Evolutionary conservation across 371 early-diverging fungal genomes (phyloP).

Genomic region (Mucor plumbeus): DNA sequence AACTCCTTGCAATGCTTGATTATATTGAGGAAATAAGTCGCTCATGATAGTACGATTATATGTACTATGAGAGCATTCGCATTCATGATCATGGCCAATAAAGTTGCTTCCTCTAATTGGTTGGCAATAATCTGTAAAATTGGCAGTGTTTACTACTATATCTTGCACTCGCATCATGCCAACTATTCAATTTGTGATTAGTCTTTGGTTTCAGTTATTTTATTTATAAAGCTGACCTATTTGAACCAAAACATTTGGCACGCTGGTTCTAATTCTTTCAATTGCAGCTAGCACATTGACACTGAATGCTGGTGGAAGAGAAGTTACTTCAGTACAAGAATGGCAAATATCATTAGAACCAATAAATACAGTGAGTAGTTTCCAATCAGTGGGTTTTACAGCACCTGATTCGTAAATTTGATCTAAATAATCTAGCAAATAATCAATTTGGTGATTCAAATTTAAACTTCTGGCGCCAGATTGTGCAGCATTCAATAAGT

Average conservation of each 20-base stretch:
- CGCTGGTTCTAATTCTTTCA: conserved; percentile 34
- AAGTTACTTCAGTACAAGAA: conserved; percentile 44
- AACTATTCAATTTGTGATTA: conserved; percentile 21
- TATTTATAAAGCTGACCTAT: conserved; percentile 28
- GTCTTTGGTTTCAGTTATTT: not conserved
- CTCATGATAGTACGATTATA: conserved; percentile 45
- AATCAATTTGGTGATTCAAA: conserved; percentile 48
- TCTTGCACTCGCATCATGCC: conserved; percentile 44
- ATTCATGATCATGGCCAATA: conserved; percentile 50
- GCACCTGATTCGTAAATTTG: conserved; percentile 32
- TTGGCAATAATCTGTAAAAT: conserved; percentile 34
- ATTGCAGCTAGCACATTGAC: conserved; percentile 42
- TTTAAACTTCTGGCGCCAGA: conserved; percentile 54
- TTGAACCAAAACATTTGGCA: conserved; percentile 43
- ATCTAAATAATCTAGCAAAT: conserved; percentile 38
- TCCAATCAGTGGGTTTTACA: conserved; percentile 61
- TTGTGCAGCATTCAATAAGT: conserved; percentile 54
- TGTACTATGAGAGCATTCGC: conserved; percentile 47
- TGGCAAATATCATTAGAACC: conserved; percentile 75
- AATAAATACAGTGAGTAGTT: conserved; percentile 67
- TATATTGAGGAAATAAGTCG: conserved; percentile 37
- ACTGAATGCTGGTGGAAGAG: conserved; percentile 33
- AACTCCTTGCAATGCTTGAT: conserved; percentile 35
- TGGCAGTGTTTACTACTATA: conserved; percentile 20
- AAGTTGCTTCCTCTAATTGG: conserved; percentile 40